Evolutionary conservation across 2,329 filamentous ascomycete species (phyloP).

Genomic region (Aureobasidium subglaciale): DNA sequence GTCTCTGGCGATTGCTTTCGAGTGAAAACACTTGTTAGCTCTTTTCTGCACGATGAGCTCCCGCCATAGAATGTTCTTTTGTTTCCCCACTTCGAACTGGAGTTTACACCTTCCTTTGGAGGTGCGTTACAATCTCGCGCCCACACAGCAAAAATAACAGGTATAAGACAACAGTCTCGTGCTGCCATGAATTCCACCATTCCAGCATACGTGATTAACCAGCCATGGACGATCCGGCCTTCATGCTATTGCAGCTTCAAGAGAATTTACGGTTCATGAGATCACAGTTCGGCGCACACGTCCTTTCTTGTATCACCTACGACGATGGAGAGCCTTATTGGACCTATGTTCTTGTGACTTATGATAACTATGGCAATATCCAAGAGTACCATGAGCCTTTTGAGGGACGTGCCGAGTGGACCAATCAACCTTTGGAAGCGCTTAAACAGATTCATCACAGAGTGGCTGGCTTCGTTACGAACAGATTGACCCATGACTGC

Average conservation of each 20-base stretch:
- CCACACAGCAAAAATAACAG: background rate
- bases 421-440: background rate
- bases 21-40: background rate
- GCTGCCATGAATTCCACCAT: background rate
- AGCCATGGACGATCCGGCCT: background rate
- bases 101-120: background rate
- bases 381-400: background rate
- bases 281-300: background rate
- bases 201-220: background rate
- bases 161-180: background rate
- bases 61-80: no score
- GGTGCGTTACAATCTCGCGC: background rate
- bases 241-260: constrained; percentile 2
- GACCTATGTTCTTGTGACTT: background rate
- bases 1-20: background rate
- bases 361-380: background rate
- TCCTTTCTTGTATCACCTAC: background rate
- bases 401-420: background rate
- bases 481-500: background rate
- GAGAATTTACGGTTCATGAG: background rate
- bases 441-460: background rate
- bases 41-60: no score
- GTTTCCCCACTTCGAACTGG: background rate
- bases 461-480: background rate
- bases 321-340: background rate